A percentile compares a stretch with the other conserved stretches of the same genome.
Evolutionary conservation across 495 filamentous ascomycete species (phyloP).

Genomic region (Lineolata rhizophorae): DNA sequence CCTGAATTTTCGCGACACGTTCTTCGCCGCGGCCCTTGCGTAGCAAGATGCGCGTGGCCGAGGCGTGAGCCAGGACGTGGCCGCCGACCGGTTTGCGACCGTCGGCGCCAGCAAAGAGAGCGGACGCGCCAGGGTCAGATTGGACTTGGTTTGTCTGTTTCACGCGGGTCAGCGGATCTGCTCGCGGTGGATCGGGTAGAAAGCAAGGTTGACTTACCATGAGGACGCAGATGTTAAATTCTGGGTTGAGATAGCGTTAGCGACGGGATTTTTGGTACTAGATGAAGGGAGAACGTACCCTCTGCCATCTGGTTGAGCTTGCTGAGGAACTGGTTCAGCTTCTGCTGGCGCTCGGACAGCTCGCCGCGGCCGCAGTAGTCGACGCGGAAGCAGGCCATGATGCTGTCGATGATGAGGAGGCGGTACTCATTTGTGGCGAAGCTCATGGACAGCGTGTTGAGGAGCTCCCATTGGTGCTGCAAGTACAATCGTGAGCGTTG

Average conservation of each 20-base stretch:
- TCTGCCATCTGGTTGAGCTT: slow-evolving; percentile 55
- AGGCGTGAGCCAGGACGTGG: slow-evolving; percentile 63
- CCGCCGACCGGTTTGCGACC: slow-evolving; percentile 56
- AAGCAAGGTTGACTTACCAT: slow-evolving; percentile 26
- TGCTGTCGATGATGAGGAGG: slow-evolving; percentile 55
- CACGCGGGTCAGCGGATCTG: neutral
- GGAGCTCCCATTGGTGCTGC: slow-evolving; percentile 45
- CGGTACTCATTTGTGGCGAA: slow-evolving; percentile 50
- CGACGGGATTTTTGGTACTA: neutral
- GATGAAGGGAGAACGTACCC: no score
- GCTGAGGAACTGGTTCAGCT: slow-evolving; percentile 47
- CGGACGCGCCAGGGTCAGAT: slow-evolving; percentile 58
- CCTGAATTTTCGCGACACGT: slow-evolving; percentile 58
- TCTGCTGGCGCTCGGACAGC: slow-evolving; percentile 56
- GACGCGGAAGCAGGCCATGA: slow-evolving; percentile 59
- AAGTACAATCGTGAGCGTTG: no score
- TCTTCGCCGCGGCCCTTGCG: slow-evolving; percentile 63
- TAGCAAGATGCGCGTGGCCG: slow-evolving; percentile 49
- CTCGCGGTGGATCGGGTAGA: neutral
- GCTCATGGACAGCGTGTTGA: slow-evolving; percentile 40
- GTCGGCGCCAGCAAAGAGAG: slow-evolving; percentile 60
- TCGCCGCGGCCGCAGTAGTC: slow-evolving; percentile 58
- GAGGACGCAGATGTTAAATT: slow-evolving; percentile 58
- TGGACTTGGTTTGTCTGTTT: slow-evolving; percentile 67
- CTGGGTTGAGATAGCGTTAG: slow-evolving; percentile 15